Evolutionary conservation across 202 grass and related monocot species (phyloP), one percentile per base, ranked within the genome.

Genomic region (Cymbopogon flexuosus): DNA sequence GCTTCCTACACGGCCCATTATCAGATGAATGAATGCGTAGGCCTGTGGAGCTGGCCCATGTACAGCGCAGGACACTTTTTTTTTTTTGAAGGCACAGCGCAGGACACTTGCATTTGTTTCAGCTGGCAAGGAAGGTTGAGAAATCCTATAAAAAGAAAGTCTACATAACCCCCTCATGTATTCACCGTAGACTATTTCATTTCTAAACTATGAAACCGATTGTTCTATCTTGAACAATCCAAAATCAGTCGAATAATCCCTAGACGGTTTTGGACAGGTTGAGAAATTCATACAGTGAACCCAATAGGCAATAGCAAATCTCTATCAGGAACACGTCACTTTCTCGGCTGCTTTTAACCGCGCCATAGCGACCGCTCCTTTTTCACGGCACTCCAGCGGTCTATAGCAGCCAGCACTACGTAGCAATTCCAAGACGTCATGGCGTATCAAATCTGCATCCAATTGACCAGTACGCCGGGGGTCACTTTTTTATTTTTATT

Each of bases 311-410:
- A 70, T 4, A 54, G 4, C 0, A n/a, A 52, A 73, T 35, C 30
- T 73, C 47, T 34, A 56, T 73, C 70, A 16, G 5, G 3, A 1
- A 15, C 11, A n/a, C n/a, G 24, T 77, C 82, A 35, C 82, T 89
- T 81, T 85, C 57, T 61, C 24, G 18, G 36, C 33, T 58, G 65
- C 77, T 66, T 85, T 58, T 62, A 84, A 70, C 70, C 62, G 43
- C 18, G 15, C 16, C 45, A 2, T 66, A 65, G 34, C 14, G 70
- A 45, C 60, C 68, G 18, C 82, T 77, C 57, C 36, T 70, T 88
- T 88, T 63, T 41, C 57, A 3, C 23, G 8, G 11, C 47, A 5
- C 22, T 67, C 3, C 60, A 16, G 46, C 14, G 46, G 46, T 49
- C 46, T 4, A 33, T 4, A 33, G 31, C 46, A 68, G 71, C 47